Percentiles rank a stretch among this genome's conserved stretches.
Conservation (phyloP, 768 basidiomycete genomes). For the Ramaria sp. region DNA sequence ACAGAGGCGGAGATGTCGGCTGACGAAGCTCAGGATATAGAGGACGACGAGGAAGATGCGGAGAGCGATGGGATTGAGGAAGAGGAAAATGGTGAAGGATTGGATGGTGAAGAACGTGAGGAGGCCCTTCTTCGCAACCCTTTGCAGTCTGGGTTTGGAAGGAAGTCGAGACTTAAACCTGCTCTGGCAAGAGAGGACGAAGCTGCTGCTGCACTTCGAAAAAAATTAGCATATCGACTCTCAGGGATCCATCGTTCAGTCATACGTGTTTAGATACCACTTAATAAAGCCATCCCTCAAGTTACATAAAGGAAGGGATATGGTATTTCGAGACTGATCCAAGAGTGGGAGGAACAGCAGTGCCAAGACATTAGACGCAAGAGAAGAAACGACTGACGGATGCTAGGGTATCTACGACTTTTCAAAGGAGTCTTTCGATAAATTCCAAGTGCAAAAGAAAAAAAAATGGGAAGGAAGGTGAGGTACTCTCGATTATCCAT, state of each 20-base stretch:
- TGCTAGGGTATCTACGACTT: conserved; percentile 7
- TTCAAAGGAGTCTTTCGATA: neutral
- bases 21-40: conserved; percentile 3
- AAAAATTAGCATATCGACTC: conserved; percentile 3
- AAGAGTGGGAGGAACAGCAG: conserved; percentile 4
- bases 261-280: neutral
- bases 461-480: neutral
- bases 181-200: neutral
- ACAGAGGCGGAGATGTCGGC: neutral
- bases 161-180: neutral
- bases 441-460: neutral
- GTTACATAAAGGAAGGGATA: neutral
- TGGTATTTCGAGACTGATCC: neutral
- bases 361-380: neutral
- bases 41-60: conserved; percentile 9
- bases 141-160: neutral
- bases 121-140: neutral
- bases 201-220: neutral
- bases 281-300: neutral
- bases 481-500: neutral
- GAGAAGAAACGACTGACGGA: neutral
- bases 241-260: neutral
- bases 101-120: neutral
- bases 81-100: neutral
- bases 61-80: conserved; percentile 7